These are phyloP conservation scores for Candida morakotiae DNA, from an alignment of 805 yeast genomes.

Conservation along the genomic window DNA sequence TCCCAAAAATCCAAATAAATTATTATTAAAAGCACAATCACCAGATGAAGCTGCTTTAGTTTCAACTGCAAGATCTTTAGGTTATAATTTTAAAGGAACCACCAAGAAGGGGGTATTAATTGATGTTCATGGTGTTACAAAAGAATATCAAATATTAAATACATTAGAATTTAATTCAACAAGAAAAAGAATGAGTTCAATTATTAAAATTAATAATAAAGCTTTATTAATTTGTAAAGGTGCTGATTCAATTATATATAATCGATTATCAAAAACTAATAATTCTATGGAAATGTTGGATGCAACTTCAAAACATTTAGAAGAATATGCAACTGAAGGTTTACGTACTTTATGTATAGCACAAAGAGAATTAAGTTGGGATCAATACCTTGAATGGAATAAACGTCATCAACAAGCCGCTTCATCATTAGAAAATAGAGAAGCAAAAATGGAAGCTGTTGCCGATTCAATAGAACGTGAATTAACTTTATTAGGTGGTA, in stretches of 20 bases:
- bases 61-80: conserved; percentile 74
- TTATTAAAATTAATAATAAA: conserved; percentile 63
- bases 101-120: conserved; percentile 67
- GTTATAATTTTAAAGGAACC: conserved; percentile 60
- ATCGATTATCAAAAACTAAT: conserved; percentile 45
- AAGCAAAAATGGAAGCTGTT: conserved; percentile 66
- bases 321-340: conserved; percentile 79
- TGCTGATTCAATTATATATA: conserved; percentile 77
- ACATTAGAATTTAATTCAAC: conserved; percentile 78
- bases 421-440: conserved; percentile 59
- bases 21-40: conserved; percentile 68
- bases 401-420: conserved; percentile 60
- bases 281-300: conserved; percentile 50
- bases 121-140: conserved; percentile 64
- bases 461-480: conserved; percentile 72
- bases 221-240: conserved; percentile 77
- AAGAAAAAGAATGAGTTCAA: conserved; percentile 84
- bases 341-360: conserved; percentile 80
- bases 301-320: conserved; percentile 69
- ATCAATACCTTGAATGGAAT: conserved; percentile 62
- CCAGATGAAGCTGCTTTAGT: conserved; percentile 89
- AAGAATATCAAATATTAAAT: conserved; percentile 69
- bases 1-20: conserved; percentile 52
- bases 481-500: conserved; percentile 68
- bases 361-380: conserved; percentile 60